Evolutionary conservation across 805 yeast species (phyloP), one percentile per base, ranked within the genome.

Genomic region (Dipodascopsis tothii): DNA sequence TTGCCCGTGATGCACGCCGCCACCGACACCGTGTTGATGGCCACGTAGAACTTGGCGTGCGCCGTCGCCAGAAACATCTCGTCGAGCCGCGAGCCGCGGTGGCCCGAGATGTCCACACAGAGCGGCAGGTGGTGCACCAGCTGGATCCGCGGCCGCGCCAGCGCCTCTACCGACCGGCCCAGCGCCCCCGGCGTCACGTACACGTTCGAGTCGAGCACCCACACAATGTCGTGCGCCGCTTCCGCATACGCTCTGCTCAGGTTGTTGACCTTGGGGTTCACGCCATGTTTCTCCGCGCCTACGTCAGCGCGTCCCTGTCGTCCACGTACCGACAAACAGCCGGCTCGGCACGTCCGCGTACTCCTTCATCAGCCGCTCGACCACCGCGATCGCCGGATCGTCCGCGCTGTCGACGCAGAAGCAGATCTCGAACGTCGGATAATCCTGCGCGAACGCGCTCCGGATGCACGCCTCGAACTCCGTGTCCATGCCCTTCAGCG

Each of bases 1-100:
- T 87, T 86, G 6, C 96, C 96, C 68, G 83, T 86, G 35, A 86
- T 92, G 63, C 96, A 86, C 0, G 95, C 94, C 0, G 94, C 94
- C 27, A 84, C 63, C 3, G 80, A 74, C 6, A 81, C 65, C 47
- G 78, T 76, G 60, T 86, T 86, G 57, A 86, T 76, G 25, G 85
- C 79, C 4, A 80, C 78, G 60, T 86, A 86, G 60, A 87, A 85
- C 63, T 84, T 84, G 41, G 88, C 78, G 64, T 86, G 96, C 1
- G 94, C 77, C 0, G 95, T 80, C 40, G 81, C 70, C 56, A 86
- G 65, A 59, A 85, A 86, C 84, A 84, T 79, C 62, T 86, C 94
- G 63, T 86, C 96, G 34, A 85, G 67, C 53, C 73, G 69, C 7
- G 86, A 77, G 7, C 94, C 94, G 63, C 53, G n/a, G 56, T 44